phyloP scores from a whole-genome alignment of 2,329 filamentous ascomycete genomes.

The Aaosphaeria pasadenensis region DNA sequence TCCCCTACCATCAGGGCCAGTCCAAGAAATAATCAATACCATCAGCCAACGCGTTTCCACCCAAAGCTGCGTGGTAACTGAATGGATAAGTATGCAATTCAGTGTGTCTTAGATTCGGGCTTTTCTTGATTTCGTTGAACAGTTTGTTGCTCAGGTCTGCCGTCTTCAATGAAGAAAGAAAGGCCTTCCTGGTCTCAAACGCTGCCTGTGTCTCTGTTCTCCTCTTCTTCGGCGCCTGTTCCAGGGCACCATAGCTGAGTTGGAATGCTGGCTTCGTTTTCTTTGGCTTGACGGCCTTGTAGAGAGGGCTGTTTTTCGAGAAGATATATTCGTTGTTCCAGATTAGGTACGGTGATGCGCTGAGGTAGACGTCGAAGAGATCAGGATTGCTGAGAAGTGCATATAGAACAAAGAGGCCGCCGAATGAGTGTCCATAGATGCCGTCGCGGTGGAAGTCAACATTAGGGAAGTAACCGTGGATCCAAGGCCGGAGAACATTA shows the following conservation, averaged over 20 bases:
- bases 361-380: slow-evolving; percentile 46
- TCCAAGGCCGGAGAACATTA: slow-evolving; percentile 37
- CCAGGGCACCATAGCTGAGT: slow-evolving; percentile 26
- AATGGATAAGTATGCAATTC: slow-evolving; percentile 26
- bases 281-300: background rate
- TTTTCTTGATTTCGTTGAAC: slow-evolving; percentile 18
- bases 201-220: slow-evolving; percentile 26
- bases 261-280: slow-evolving; percentile 25
- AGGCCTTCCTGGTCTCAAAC: slow-evolving; percentile 20
- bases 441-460: slow-evolving; percentile 38
- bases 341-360: slow-evolving; percentile 47
- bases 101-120: slow-evolving; percentile 20
- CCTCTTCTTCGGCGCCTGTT: slow-evolving; percentile 22
- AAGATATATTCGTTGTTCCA: slow-evolving; percentile 47
- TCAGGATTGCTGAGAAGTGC: slow-evolving; percentile 40
- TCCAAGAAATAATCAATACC: slow-evolving; percentile 33
- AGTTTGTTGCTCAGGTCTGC: slow-evolving; percentile 16
- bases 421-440: slow-evolving; percentile 51
- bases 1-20: slow-evolving; percentile 8
- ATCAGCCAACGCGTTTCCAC: slow-evolving; percentile 22
- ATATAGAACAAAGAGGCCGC: slow-evolving; percentile 48
- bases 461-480: slow-evolving; percentile 24
- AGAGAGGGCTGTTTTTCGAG: slow-evolving; percentile 18
- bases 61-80: slow-evolving; percentile 30
- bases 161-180: slow-evolving; percentile 22